Evolutionary conservation across 2,329 filamentous ascomycete genomes (phyloP), one percentile per base, ranked within the genome.

Genomic region (Fusarium nygamai): DNA sequence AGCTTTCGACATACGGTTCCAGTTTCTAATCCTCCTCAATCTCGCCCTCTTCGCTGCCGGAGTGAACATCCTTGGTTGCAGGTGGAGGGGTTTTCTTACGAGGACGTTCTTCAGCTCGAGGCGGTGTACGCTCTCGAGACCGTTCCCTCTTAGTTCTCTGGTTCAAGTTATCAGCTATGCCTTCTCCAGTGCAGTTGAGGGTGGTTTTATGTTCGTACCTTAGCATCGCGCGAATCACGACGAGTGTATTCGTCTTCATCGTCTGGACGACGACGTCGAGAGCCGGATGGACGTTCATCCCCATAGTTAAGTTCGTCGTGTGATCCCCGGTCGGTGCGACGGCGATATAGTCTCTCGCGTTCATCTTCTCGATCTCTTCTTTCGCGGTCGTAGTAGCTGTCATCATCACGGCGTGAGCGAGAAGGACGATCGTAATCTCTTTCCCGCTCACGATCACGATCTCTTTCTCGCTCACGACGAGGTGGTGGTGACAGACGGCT

Each of bases 41-140:
- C 85, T 99, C 96, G 60, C 96, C 96, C 84, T 99, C 96, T 84
- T 99, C 96, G 80, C 95, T 98, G 61, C 96, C 96, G 67, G 87
- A 89, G 54, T 87, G 86, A 59, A 90, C 86, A 74, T 93, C 91
- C 78, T 85, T 85, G 43, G 78, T 78, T 46, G 65, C 34, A 61
- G 79, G 74, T 33, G 86, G 85, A 47, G 89, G 88, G 57, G 88
- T 89, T 82, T 87, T 91, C 81, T 87, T 88, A 81, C 87, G 88
- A 79, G 86, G 85, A 80, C 85, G 86, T 74, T 80, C 82, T 79
- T 92, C 90, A 38, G 41, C 38, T 80, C 86, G 87, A 76, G 86
- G 86, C 76, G 88, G 90, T 79, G 90, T 89, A 74, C 88, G 89
- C 84, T 92, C 90, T 84, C 88, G 89, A 78, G 83, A 83, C 61